Evolutionary conservation across 2,329 filamentous ascomycete species (phyloP), one percentile per base, ranked within the genome.

Genomic region (Fusarium sp.): DNA sequence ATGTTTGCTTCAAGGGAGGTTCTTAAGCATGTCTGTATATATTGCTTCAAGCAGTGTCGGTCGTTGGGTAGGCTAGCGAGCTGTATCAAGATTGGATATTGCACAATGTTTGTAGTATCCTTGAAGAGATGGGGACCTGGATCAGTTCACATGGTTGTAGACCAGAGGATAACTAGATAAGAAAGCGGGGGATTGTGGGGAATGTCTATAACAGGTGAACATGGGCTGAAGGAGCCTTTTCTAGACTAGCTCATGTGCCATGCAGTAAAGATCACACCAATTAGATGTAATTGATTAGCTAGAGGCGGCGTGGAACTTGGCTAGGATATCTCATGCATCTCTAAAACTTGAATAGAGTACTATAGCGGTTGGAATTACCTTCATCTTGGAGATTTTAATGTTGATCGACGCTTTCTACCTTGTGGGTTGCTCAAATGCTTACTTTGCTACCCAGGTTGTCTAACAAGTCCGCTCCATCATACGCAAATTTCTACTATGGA

Each of bases 1-100:
- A 39, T 39, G 20, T 38, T 0, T 38, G n/a, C n/a, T n/a, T n/a
- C n/a, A n/a, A n/a, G n/a, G n/a, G 1, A 7, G 7, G 13, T 2
- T 0, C 14, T 6, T 0, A 14, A 38, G 2, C 36, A 38, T 38
- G 1, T 38, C 36, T 1, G 20, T 38, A 14, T 22, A 13, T 38
- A 20, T 18, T 20, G 18, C 18, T 38, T 38, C 9, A 38, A 1
- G 11, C 6, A 38, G 0, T 12, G 36, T 38, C 36, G 9, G 11
- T 38, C 5, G 11, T 22, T 38, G 3, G 5, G 36, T 20, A 20
- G 2, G 36, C 7, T 38, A 22, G 36, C 36, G 22, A 13, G 20
- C 20, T 22, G 9, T 22, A 1, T 6, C 12, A 39, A 12, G 36
- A 2, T 39, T 4, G 14, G 7, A 22, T 22, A 7, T 22, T 39